Evolutionary conservation across 2,329 filamentous ascomycete genomes (phyloP), one percentile per base, ranked within the genome.

Genomic region (Aspergillus transmontanensis): DNA sequence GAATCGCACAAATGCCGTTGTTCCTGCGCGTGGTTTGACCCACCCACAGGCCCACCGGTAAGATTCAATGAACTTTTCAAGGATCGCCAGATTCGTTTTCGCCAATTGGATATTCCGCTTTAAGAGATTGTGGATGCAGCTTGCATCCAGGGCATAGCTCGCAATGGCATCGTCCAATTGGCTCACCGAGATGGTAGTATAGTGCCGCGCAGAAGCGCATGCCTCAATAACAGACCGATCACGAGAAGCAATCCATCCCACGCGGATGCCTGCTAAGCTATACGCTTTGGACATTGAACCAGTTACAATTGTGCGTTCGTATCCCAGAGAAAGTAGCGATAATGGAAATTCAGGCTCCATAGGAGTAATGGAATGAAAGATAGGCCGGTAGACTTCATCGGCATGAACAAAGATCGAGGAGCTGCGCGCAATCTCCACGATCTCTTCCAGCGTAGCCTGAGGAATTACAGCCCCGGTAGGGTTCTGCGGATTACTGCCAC

Each of bases 261-360:
- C 78, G 0, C 93, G 88, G 65, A 96, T 89, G 2, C 93, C 93
- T 0, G 93, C 92, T 5, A 97, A 80, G 2, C 90, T 88, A 78
- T 93, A 97, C 0, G 92, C 90, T 79, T 96, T 96, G 30, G 90
- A 94, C 82, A 96, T 87, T 21, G 91, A 94, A 16, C 93, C 90
- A 0, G 91, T 95, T 14, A 87, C 87, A 36, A 96, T 83, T 26
- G 86, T 85, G 61, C 88, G 89, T 3, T 85, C 79, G 76, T 96
- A 95, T 50, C 88, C 89, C 50, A 95, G 81, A 0, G 90, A 87
- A 0, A 93, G 82, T 12, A 89, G 83, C 0, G 91, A 93, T 0
- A 90, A 89, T 2, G 86, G 90, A 61, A 85, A 85, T 23, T 84
- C 83, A 4, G 78, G 69, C 62, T 85, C 82, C 36, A 82, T 75